A percentile compares a stretch with the other conserved stretches of the same genome.
These are phyloP conservation scores for Trichothecium roseum DNA, from an alignment of 2,329 filamentous ascomycete species.

Conservation along the genomic window DNA sequence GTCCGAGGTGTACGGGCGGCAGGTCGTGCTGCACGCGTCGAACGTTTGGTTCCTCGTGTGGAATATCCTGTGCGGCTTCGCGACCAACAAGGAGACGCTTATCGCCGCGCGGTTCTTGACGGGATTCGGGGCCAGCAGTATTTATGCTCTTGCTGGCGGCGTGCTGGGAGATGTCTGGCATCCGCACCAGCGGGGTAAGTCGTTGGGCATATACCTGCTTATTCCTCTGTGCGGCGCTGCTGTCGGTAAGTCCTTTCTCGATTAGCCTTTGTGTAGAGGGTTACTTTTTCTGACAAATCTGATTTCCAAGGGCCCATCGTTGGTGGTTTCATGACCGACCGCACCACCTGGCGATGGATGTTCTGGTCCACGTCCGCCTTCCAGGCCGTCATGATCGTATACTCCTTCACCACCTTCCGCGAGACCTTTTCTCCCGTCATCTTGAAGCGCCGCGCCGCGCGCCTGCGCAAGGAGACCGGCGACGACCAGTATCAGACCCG, in stretches of 20 bases:
- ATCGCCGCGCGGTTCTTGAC: conserved; percentile 35
- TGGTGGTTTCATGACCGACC: conserved; percentile 26
- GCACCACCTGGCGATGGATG: conserved; percentile 31
- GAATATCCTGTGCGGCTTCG: conserved; percentile 34
- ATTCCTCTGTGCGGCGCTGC: conserved; percentile 28
- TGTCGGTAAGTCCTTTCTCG: conserved; percentile 16
- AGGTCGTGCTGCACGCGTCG: conserved; percentile 26
- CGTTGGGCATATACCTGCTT: conserved; percentile 23
- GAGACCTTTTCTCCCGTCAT: conserved; percentile 29
- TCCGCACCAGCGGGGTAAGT: conserved; percentile 32
- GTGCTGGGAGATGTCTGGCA: conserved; percentile 36
- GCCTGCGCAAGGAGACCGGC: conserved; percentile 20
- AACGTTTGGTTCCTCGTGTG: conserved; percentile 40
- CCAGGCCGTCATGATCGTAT: conserved; percentile 22
- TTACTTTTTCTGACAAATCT: neutral
- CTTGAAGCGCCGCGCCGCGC: conserved; percentile 19
- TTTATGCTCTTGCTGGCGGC: conserved; percentile 34
- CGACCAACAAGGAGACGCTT: conserved; percentile 25
- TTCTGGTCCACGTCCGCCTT: conserved; percentile 34
- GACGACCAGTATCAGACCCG: conserved; percentile 20
- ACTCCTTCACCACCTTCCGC: conserved; percentile 19
- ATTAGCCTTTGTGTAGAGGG: neutral
- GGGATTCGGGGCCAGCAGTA: conserved; percentile 35
- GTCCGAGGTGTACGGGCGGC: conserved; percentile 38
- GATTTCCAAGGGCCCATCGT: conserved; percentile 20